Conservation (phyloP, 2,329 filamentous ascomycete genomes). For the Nemania serpens region DNA sequence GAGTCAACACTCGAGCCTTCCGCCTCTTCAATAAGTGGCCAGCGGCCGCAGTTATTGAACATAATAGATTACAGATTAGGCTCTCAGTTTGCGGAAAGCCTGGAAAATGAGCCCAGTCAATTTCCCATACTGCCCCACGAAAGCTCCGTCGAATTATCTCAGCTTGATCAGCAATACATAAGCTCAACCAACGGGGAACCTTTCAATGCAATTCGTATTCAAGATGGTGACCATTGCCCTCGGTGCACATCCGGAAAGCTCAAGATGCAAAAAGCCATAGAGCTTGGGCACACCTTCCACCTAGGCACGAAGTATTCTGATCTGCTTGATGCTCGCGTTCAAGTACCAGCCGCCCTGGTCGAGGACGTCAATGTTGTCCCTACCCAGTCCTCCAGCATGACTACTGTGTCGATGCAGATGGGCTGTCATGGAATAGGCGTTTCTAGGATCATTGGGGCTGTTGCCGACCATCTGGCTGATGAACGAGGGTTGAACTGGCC, state of each 20-base stretch:
- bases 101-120: slow-evolving; percentile 19
- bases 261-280: slow-evolving; percentile 73
- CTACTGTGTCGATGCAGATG: slow-evolving; percentile 76
- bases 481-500: slow-evolving; percentile 85
- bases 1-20: slow-evolving; percentile 40
- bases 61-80: slow-evolving; percentile 43
- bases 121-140: slow-evolving; percentile 26
- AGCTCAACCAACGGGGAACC: slow-evolving; percentile 39
- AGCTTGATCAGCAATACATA: slow-evolving; percentile 29
- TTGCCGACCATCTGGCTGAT: slow-evolving; percentile 77
- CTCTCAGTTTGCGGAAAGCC: slow-evolving; percentile 22
- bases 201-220: slow-evolving; percentile 68
- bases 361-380: slow-evolving; percentile 19
- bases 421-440: slow-evolving; percentile 96
- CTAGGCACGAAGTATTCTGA: slow-evolving; percentile 86
- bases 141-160: slow-evolving; percentile 18
- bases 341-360: slow-evolving; percentile 43
- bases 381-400: slow-evolving; percentile 32
- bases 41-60: slow-evolving; percentile 34
- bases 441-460: slow-evolving; percentile 84
- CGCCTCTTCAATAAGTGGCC: slow-evolving; percentile 26
- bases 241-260: slow-evolving; percentile 68
- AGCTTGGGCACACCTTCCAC: slow-evolving; percentile 94
- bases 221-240: slow-evolving; percentile 73
- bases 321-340: slow-evolving; percentile 69